Percentiles rank a stretch among this genome's conserved stretches.
These are phyloP conservation scores for Emmonsiellopsis sp. DNA, from an alignment of 2,329 filamentous ascomycete genomes.

Conservation along the genomic window DNA sequence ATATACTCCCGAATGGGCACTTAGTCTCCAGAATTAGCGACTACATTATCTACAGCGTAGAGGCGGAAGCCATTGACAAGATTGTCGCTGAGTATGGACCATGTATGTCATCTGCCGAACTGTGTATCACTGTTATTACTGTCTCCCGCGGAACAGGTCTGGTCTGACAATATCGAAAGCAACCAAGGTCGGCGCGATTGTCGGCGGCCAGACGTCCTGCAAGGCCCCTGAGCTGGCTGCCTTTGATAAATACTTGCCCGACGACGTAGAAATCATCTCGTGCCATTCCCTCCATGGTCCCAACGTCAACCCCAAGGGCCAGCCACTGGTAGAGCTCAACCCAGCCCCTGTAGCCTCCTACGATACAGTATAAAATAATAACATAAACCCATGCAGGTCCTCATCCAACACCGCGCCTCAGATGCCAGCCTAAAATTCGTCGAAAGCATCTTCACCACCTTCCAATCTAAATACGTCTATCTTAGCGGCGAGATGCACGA, in stretches of 20 bases:
- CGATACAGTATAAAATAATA: not conserved
- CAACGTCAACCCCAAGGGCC: slow-evolving; percentile 74
- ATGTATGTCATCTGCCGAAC: slow-evolving; percentile 53
- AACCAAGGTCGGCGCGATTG: slow-evolving; percentile 89
- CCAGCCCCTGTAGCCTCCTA: not conserved
- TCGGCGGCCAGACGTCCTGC: slow-evolving; percentile 95
- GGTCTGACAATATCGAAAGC: slow-evolving; percentile 44
- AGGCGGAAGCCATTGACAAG: slow-evolving; percentile 79
- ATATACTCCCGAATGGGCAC: slow-evolving; percentile 89
- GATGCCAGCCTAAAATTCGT: slow-evolving; percentile 69
- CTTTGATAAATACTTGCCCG: slow-evolving; percentile 79
- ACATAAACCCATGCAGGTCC: slow-evolving; percentile 39
- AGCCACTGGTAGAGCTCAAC: slow-evolving; percentile 64
- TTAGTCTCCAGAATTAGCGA: slow-evolving; percentile 92
- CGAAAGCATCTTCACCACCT: slow-evolving; percentile 69
- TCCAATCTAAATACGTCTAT: slow-evolving; percentile 77
- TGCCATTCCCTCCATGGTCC: slow-evolving; percentile 96
- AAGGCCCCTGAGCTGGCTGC: slow-evolving; percentile 93
- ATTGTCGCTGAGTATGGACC: slow-evolving; percentile 86
- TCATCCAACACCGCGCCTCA: slow-evolving; percentile 87
- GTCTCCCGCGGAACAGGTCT: not conserved
- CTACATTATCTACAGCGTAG: slow-evolving; percentile 98
- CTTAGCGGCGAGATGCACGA: slow-evolving; percentile 84
- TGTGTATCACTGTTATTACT: slow-evolving; percentile 1
- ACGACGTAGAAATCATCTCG: slow-evolving; percentile 85